phyloP scores from a whole-genome alignment of 352 stramenopile species.

The Thalassiosira livingstoniorum region DNA sequence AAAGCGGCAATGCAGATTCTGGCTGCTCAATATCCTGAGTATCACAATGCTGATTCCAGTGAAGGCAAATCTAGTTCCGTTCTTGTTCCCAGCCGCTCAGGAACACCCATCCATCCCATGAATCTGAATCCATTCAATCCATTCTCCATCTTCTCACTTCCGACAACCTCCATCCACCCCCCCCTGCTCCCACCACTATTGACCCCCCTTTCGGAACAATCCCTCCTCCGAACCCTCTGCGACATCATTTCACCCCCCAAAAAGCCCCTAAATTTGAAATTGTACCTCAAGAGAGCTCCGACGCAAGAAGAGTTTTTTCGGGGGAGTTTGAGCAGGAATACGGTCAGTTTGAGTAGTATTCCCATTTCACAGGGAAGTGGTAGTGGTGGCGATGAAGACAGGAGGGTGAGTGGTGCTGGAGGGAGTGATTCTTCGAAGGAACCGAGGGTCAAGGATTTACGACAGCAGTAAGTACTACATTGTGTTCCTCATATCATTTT shows the following conservation, averaged over 20 bases:
- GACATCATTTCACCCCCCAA: conserved; percentile 78
- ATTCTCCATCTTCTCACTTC: conserved; percentile 32
- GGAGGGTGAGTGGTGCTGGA: conserved; percentile 7
- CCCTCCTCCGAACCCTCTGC: conserved; percentile 67
- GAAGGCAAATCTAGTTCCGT: no score
- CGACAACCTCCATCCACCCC: conserved; percentile 20
- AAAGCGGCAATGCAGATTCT: conserved; percentile 72
- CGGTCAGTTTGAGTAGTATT: conserved; percentile 71
- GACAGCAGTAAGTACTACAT: no score
- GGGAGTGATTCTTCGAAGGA: conserved; percentile 47
- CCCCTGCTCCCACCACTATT: conserved; percentile 55
- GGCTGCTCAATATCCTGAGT: conserved; percentile 50
- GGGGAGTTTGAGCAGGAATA: conserved; percentile 78
- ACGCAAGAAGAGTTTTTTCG: conserved; percentile 89
- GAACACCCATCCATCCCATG: background rate
- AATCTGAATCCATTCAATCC: background rate
- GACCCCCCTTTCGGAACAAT: conserved; percentile 59
- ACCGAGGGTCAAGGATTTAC: conserved; percentile 80
- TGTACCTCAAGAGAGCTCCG: conserved; percentile 80
- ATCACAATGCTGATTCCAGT: conserved; percentile 10
- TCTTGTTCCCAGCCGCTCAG: no score
- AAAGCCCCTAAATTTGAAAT: conserved; percentile 82
- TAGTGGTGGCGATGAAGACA: conserved; percentile 25
- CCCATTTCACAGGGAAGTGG: conserved; percentile 30
- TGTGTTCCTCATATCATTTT: no score